A percentile compares a stretch with the other conserved stretches of the same genome.
Evolutionary conservation across 306 rosid species (phyloP).

Genomic region (Cicer arietinum): DNA sequence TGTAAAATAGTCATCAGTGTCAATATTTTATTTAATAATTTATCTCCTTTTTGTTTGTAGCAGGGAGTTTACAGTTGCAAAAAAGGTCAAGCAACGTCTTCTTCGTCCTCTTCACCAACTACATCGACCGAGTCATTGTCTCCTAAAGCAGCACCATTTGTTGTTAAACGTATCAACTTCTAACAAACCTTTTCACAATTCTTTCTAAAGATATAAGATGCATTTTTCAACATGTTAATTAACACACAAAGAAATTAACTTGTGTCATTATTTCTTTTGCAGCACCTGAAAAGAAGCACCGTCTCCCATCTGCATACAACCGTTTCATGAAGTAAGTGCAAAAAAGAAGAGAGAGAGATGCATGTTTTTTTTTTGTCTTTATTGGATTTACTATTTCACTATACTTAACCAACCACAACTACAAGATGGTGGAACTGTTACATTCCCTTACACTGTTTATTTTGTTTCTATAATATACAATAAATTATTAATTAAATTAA

Average conservation of each 20-base stretch:
- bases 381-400: slow-evolving; percentile 6
- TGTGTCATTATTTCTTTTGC: slow-evolving; percentile 32
- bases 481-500: background rate
- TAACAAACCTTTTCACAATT: slow-evolving; percentile 33
- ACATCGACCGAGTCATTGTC: slow-evolving; percentile 71
- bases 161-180: slow-evolving; percentile 68
- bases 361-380: background rate
- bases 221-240: background rate
- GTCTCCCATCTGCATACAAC: slow-evolving; percentile 96
- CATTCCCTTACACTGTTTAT: slow-evolving; percentile 27
- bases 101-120: slow-evolving; percentile 66
- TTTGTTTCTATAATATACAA: background rate
- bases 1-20: too few species aligned
- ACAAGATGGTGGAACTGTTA: slow-evolving; percentile 29
- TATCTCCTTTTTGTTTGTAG: slow-evolving; percentile 6
- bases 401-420: background rate
- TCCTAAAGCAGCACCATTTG: slow-evolving; percentile 87
- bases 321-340: slow-evolving; percentile 95
- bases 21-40: too few species aligned
- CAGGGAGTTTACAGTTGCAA: slow-evolving; percentile 71
- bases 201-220: background rate
- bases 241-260: too few species aligned
- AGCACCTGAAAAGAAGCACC: slow-evolving; percentile 99
- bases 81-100: slow-evolving; percentile 64
- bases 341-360: background rate